Evolutionary conservation across 768 basidiomycete species (phyloP).

Genomic region (Phallus indusiatus): DNA sequence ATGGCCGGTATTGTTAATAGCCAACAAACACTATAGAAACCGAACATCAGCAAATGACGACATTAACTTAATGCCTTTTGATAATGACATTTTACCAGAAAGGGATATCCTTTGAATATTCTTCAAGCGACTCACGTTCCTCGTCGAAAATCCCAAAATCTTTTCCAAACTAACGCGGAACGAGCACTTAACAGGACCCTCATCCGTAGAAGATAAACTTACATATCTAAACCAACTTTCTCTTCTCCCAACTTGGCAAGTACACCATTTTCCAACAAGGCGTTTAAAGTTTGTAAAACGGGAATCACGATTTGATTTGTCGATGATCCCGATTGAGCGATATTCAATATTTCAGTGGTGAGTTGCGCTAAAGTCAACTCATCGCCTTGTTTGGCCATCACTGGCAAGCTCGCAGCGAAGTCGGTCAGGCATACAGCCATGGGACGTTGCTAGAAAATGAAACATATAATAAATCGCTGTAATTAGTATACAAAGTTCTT

Average conservation of each 20-base stretch:
- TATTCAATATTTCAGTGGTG: constrained; percentile 45
- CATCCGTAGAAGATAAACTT: constrained; percentile 17
- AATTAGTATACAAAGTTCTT: constrained; percentile 21
- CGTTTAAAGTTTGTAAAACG: constrained; percentile 62
- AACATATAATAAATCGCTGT: constrained; percentile 12
- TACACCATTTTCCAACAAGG: constrained; percentile 61
- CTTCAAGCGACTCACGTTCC: constrained; percentile 61
- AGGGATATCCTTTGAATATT: constrained; percentile 74
- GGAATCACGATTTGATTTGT: constrained; percentile 78
- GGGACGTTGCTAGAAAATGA: constrained; percentile 50
- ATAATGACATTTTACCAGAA: constrained; percentile 70
- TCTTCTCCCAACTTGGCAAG: constrained; percentile 40
- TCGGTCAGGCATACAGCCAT: constrained; percentile 49
- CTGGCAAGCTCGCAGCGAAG: constrained; percentile 47
- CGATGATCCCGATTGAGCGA: constrained; percentile 42
- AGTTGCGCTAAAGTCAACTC: constrained; percentile 44
- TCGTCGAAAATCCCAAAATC: constrained; percentile 48
- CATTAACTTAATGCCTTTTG: background rate
- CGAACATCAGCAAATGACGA: constrained; percentile 7
- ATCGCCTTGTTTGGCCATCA: constrained; percentile 19
- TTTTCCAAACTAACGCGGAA: constrained; percentile 36
- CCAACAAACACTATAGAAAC: constrained; percentile 46
- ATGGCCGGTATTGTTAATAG: constrained; percentile 45
- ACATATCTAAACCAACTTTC: constrained; percentile 44
- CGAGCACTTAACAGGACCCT: constrained; percentile 3